A percentile compares a stretch with the other conserved stretches of the same genome.
Conservation (phyloP, 2,329 filamentous ascomycete species). For the Ascochyta viciae-villosae region DNA sequence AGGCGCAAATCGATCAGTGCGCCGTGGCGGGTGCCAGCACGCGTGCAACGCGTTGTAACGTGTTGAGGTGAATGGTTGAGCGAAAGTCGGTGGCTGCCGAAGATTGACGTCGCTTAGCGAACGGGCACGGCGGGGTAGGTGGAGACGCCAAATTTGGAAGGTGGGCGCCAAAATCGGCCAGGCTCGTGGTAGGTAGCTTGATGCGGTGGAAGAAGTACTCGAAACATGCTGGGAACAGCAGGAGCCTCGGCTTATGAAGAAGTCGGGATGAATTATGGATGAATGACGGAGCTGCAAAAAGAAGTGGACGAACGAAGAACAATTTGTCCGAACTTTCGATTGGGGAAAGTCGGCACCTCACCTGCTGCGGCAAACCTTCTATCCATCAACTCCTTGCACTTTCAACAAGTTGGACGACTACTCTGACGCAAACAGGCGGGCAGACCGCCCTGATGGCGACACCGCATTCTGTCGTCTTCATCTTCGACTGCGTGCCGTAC, state of each 20-base stretch:
- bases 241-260: conserved; percentile 17
- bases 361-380: conserved; percentile 18
- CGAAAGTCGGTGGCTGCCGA: conserved; percentile 19
- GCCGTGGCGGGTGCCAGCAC: conserved; percentile 15
- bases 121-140: conserved; percentile 19
- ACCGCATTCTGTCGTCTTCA: not conserved
- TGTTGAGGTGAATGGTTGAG: conserved; percentile 21
- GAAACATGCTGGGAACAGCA: not conserved
- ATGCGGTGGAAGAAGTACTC: conserved; percentile 1
- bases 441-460: conserved; percentile 2
- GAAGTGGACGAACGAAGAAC: conserved; percentile 4
- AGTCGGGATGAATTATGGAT: conserved; percentile 2
- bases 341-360: conserved; percentile 15
- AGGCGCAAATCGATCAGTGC: conserved; percentile 19
- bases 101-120: conserved; percentile 20
- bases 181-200: conserved; percentile 9
- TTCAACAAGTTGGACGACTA: not conserved
- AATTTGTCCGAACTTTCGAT: conserved; percentile 9
- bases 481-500: not conserved
- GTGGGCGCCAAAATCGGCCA: conserved; percentile 9
- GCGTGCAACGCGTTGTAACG: conserved; percentile 21
- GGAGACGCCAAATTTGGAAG: conserved; percentile 17
- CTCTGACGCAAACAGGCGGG: conserved; percentile 8
- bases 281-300: conserved; percentile 14
- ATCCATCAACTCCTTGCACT: conserved; percentile 1